Base-by-base conservation (phyloP, 2,329 filamentous ascomycete species). In the Tolypocladium ovalisporum region DNA sequence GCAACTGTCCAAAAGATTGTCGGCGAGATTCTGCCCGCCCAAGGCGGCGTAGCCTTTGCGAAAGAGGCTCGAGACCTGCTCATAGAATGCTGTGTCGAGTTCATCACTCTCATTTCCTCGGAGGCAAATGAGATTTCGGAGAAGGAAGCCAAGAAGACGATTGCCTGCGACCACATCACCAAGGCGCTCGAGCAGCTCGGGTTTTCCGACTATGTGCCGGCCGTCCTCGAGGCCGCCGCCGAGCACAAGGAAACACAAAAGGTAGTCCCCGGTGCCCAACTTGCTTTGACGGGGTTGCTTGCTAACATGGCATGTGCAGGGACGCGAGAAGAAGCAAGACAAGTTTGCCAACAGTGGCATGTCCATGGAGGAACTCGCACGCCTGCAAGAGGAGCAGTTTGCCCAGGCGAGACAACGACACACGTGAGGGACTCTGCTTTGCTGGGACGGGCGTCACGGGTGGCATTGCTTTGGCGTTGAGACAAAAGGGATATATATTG, bases 91-190 rank as follows among this genome's bases (percentile, higher is more conserved):
- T 99, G 94, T 69, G 93, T 99, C 67, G 94, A 99, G 73, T 99
- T 99, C 73, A 97, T 99, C 73, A 97, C 94, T 22, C 84, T 99
- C 67, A 89, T 99, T 65, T 97, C 92, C n/a, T 96, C 90, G 53
- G 93, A 99, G 76, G 94, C 94, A 61, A 99, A 99, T 73, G 94
- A 99, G 67, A 99, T 99, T 62, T 95, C 92, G 15, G 94, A 99
- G 72, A 96, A 96, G 73, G 94, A 99, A 68, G 90, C 92, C 54
- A 99, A 99, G 79, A 99, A 99, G 81, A 99, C 94, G 4, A 99
- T 99, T 65, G 93, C 93, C 15, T 96, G 90, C 72, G 94, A 99
- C 67, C 94, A 99, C 76, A 95, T 99, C 66, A 95, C 93, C 68
- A 93, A 93, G 68, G 94, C 94, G 0, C 81, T 99, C 47, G 89